These are phyloP conservation scores for Xenoacremonium recifei DNA, from an alignment of 2,329 filamentous ascomycete genomes.

Conservation along the genomic window DNA sequence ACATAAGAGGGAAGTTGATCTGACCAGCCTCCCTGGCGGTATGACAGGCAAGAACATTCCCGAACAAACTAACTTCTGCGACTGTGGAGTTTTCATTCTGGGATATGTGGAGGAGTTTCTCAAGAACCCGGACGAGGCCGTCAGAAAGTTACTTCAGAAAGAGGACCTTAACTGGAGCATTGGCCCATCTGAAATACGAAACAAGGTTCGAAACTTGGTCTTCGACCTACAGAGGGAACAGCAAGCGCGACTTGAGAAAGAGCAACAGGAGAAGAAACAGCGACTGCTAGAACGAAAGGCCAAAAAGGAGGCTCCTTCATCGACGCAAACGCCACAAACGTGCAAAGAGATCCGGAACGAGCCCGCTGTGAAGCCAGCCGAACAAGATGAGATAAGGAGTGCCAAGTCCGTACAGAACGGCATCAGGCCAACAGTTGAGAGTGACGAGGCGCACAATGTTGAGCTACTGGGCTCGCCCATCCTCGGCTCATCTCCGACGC, in stretches of 20 bases:
- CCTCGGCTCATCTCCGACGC: conserved; percentile 2
- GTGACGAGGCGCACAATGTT: conserved; percentile 4
- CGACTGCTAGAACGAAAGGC: conserved; percentile 3
- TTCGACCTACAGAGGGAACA: conserved; percentile 62
- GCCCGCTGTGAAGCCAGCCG: too few relatives aligned
- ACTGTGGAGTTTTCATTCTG: conserved; percentile 86
- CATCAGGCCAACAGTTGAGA: conserved; percentile 1
- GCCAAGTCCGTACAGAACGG: conserved; percentile 4
- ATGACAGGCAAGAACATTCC: conserved; percentile 77
- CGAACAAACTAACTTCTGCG: conserved; percentile 77
- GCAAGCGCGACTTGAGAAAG: conserved; percentile 38
- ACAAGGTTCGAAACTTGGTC: conserved; percentile 64
- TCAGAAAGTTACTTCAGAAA: conserved; percentile 62
- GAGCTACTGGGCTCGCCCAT: conserved; percentile 2
- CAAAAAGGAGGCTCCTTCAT: conserved; percentile 20
- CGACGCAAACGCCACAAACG: conserved; percentile 12
- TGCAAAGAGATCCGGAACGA: conserved; percentile 12
- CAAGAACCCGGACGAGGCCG: conserved; percentile 68
- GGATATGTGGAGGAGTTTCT: conserved; percentile 84
- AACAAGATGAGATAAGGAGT: too few relatives aligned
- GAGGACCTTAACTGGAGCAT: conserved; percentile 53
- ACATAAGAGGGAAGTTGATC: conserved; percentile 51
- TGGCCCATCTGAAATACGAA: conserved; percentile 58
- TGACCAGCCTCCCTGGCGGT: conserved; percentile 38
- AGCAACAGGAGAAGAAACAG: conserved; percentile 34